Percentiles rank a stretch among this genome's conserved stretches.
phyloP scores from a whole-genome alignment of 2,329 filamentous ascomycete genomes.

The Fusarium secorum region DNA sequence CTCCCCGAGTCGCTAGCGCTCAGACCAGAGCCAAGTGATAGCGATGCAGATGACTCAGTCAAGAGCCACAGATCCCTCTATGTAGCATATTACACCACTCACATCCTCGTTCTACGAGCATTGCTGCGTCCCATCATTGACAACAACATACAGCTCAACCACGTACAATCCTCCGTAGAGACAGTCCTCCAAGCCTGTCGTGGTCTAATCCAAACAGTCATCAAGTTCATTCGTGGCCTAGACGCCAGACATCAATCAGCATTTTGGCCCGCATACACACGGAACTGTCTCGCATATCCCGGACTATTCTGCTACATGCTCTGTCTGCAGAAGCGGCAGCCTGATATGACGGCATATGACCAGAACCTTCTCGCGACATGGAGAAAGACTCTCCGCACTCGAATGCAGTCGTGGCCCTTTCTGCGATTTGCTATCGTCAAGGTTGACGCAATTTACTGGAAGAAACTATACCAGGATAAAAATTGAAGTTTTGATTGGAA shows the following conservation, averaged over 20 bases:
- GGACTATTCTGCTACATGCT: slow-evolving; percentile 5
- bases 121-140: not conserved
- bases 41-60: not conserved
- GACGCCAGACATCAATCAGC: not conserved
- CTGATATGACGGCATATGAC: not conserved
- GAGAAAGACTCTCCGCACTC: not conserved
- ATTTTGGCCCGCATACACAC: not conserved
- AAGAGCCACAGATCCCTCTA: slow-evolving; percentile 1
- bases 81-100: not conserved
- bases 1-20: not conserved
- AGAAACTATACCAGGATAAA: not conserved
- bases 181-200: not conserved
- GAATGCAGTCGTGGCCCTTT: not conserved
- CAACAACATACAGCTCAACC: not conserved
- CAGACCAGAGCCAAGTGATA: not conserved
- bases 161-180: not conserved
- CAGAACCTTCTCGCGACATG: not conserved
- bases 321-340: not conserved
- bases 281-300: not conserved
- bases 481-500: not conserved
- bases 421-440: not conserved
- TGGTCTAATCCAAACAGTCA: not conserved
- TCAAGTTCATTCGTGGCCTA: not conserved
- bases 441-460: slow-evolving; percentile 9
- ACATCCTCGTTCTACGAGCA: not conserved